Evolutionary conservation across 2,329 filamentous ascomycete species (phyloP).

Genomic region (Diaporthe helianthi): DNA sequence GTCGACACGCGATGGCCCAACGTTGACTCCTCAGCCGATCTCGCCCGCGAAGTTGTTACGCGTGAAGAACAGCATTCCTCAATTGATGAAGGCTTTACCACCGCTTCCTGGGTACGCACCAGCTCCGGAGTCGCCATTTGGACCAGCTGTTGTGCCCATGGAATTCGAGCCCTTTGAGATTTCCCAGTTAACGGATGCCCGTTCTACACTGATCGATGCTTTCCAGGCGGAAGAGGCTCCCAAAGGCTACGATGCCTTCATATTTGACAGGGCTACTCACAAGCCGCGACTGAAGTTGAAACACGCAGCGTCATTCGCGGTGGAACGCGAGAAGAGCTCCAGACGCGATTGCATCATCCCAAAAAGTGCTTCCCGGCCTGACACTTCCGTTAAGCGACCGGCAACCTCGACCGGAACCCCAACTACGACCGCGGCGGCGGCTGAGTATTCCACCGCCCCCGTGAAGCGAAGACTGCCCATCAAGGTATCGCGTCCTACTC

Average conservation of each 20-base stretch:
- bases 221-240: slow-evolving; percentile 1
- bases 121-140: slow-evolving; percentile 26
- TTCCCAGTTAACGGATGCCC: slow-evolving; percentile 32
- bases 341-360: neutral
- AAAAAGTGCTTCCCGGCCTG: neutral
- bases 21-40: slow-evolving; percentile 56
- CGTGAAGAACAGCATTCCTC: slow-evolving; percentile 57
- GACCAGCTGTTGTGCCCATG: slow-evolving; percentile 25
- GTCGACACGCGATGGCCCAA: slow-evolving; percentile 38
- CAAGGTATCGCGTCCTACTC: slow-evolving; percentile 28
- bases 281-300: slow-evolving; percentile 34
- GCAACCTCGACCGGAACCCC: neutral
- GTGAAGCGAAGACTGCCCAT: slow-evolving; percentile 30
- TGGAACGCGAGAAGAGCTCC: neutral
- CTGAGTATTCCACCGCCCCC: slow-evolving; percentile 28
- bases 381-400: neutral
- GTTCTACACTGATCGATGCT: slow-evolving; percentile 25
- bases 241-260: slow-evolving; percentile 25
- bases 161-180: slow-evolving; percentile 32
- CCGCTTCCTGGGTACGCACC: slow-evolving; percentile 46
- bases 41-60: slow-evolving; percentile 54
- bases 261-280: slow-evolving; percentile 26
- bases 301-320: slow-evolving; percentile 18
- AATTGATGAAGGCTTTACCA: slow-evolving; percentile 60
- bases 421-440: neutral